phyloP scores from a whole-genome alignment of 2,329 filamentous ascomycete genomes.

The Raffaelea deltoideospora region DNA sequence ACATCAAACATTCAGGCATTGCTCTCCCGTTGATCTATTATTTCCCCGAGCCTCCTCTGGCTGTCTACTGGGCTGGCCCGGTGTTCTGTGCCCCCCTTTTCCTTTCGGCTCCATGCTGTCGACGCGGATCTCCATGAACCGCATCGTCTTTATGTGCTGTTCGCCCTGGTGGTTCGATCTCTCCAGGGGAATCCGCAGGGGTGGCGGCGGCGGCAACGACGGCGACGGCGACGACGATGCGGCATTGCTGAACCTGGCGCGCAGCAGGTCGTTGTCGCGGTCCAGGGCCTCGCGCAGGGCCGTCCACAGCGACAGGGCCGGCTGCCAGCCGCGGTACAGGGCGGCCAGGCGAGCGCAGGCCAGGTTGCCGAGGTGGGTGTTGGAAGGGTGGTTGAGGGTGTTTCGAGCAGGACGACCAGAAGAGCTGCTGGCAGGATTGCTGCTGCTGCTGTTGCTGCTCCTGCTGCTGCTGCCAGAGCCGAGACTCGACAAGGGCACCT shows the following conservation, averaged over 20 bases:
- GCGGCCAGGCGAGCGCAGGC: slow-evolving; percentile 2
- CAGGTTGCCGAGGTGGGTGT: background rate
- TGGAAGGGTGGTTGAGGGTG: background rate
- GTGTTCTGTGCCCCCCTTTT: no score
- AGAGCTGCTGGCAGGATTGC: no score
- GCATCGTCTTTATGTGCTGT: no score
- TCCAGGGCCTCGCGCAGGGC: slow-evolving; percentile 6
- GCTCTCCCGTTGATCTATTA: no score
- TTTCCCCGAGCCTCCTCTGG: no score
- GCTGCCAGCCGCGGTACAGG: slow-evolving; percentile 7
- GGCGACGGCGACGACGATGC: no score
- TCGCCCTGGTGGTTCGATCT: background rate
- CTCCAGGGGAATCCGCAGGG: slow-evolving; percentile 6
- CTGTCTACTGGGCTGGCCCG: no score
- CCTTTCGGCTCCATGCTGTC: no score
- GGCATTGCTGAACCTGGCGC: slow-evolving; percentile 1
- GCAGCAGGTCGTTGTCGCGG: slow-evolving; percentile 6
- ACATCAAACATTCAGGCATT: no score
- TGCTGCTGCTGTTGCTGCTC: background rate
- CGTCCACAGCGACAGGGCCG: slow-evolving; percentile 4
- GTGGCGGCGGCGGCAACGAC: background rate
- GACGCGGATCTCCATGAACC: no score
- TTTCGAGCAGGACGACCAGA: no score
- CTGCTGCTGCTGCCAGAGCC: background rate
- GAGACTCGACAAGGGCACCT: no score